Conservation (phyloP, 208 protist genomes). For the Wallacemonas sp. region DNA sequence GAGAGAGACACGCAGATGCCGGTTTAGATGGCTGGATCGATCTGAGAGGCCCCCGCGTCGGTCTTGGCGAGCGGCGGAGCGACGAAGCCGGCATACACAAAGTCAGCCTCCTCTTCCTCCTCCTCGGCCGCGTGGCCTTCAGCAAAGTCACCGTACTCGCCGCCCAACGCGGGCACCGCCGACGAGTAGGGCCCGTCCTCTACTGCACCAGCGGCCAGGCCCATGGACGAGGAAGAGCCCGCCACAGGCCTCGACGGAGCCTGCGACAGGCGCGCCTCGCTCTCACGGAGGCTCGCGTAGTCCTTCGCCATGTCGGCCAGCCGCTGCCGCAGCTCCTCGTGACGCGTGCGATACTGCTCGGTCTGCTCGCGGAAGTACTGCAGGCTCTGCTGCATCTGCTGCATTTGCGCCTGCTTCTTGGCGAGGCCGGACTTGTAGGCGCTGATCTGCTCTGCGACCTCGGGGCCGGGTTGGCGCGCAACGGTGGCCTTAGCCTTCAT, state of each 20-base stretch:
- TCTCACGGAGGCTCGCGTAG: conserved; percentile 30
- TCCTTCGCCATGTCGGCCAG: conserved; percentile 52
- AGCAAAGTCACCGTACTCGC: not conserved
- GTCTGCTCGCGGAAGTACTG: conserved; percentile 86
- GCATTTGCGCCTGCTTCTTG: conserved; percentile 94
- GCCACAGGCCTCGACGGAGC: not conserved
- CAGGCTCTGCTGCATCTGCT: conserved; percentile 79
- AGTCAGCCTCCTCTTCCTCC: conserved; percentile 17
- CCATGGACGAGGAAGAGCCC: too few relatives aligned
- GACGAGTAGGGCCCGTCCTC: conserved; percentile 12
- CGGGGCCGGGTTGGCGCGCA: conserved; percentile 93
- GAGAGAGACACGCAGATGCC: not conserved
- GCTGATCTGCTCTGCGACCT: conserved; percentile 96
- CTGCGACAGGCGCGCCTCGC: conserved; percentile 14
- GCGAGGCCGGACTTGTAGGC: conserved; percentile 92
- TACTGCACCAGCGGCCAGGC: too few relatives aligned
- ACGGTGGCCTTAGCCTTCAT: conserved; percentile 94
- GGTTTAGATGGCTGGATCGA: not conserved
- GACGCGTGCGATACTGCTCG: conserved; percentile 64
- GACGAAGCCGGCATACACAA: conserved; percentile 49
- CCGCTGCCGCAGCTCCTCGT: conserved; percentile 69
- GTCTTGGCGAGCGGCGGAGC: conserved; percentile 27
- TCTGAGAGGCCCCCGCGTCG: not conserved
- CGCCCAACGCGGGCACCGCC: conserved; percentile 8
- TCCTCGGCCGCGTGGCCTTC: not conserved